These are phyloP conservation scores for Clitoria ternatea DNA, from an alignment of 306 rosid species.

Conservation along the genomic window DNA sequence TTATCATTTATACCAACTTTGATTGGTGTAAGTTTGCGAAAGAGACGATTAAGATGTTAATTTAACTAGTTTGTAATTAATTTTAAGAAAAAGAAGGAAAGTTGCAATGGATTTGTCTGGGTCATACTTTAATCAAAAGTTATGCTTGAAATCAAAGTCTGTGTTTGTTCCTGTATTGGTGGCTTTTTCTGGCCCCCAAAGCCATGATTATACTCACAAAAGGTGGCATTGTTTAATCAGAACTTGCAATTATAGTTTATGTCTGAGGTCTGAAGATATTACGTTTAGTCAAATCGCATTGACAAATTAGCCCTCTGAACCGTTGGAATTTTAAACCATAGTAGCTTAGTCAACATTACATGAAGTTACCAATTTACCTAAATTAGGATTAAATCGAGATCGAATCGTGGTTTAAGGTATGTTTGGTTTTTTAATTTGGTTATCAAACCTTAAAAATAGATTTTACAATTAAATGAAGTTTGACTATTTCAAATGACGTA, in stretches of 20 bases:
- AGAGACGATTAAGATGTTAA: not conserved
- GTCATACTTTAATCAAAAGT: slow-evolving; percentile 36
- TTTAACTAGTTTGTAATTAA: not conserved
- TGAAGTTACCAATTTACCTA: no score
- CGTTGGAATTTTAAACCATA: slow-evolving; percentile 11
- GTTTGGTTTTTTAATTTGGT: no score
- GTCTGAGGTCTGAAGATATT: not conserved
- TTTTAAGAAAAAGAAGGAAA: not conserved
- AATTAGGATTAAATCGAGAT: no score
- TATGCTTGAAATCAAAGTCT: slow-evolving; percentile 62
- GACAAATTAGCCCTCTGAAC: slow-evolving; percentile 35
- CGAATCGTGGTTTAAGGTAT: no score
- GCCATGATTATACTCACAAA: slow-evolving; percentile 38
- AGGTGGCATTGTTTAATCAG: slow-evolving; percentile 24
- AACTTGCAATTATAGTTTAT: slow-evolving; percentile 2
- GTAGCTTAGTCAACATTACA: slow-evolving; percentile 15
- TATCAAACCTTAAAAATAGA: no score
- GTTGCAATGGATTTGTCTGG: slow-evolving; percentile 10
- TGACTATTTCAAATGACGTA: no score
- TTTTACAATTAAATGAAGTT: no score
- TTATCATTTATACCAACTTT: no score
- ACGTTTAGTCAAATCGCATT: slow-evolving; percentile 13
- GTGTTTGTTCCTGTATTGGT: slow-evolving; percentile 26
- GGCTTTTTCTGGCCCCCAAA: slow-evolving; percentile 30
- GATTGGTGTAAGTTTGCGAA: not conserved